Percentiles rank a stretch among this genome's conserved stretches.
Evolutionary conservation across 345 rosid genomes (phyloP).

Genomic region (Linum tenue): DNA sequence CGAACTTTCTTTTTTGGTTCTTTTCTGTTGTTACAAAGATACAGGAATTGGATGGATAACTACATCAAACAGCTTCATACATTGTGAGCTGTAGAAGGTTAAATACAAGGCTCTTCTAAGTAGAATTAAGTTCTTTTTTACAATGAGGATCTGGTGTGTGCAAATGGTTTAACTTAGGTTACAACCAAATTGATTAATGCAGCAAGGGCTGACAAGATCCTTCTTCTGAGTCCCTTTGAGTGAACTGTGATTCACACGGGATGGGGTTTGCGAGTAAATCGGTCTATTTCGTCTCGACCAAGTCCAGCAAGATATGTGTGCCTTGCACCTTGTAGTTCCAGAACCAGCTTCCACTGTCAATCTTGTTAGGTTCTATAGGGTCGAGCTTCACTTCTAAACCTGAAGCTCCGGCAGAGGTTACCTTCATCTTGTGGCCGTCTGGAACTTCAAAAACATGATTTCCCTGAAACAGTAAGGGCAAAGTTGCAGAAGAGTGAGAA

Average conservation of each 20-base stretch:
- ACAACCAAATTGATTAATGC: constrained; percentile 1
- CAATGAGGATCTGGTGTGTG: constrained; percentile 4
- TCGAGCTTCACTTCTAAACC: constrained; percentile 51
- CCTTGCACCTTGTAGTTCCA: constrained; percentile 67
- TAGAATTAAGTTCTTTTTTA: neutral
- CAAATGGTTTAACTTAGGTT: constrained; percentile 48
- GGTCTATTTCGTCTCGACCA: constrained; percentile 32
- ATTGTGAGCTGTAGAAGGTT: neutral
- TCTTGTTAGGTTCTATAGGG: constrained; percentile 35
- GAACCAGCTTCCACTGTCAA: constrained; percentile 78
- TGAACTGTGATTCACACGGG: constrained; percentile 49
- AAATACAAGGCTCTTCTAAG: constrained; percentile 13
- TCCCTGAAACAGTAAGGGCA: constrained; percentile 36
- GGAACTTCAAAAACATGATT: constrained; percentile 84
- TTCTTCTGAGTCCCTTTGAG: constrained; percentile 10
- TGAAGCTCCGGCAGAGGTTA: constrained; percentile 40
- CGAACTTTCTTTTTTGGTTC: constrained; percentile 12
- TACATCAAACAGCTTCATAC: neutral
- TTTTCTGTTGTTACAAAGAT: constrained; percentile 12
- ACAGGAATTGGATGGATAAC: neutral
- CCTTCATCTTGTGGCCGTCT: constrained; percentile 58
- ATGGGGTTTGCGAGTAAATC: neutral
- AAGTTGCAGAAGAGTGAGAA: neutral
- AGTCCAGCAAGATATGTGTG: constrained; percentile 49
- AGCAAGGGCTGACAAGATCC: neutral